Evolutionary conservation across 2,329 filamentous ascomycete genomes (phyloP), one percentile per base, ranked within the genome.

Genomic region (Talaromyces sp.): DNA sequence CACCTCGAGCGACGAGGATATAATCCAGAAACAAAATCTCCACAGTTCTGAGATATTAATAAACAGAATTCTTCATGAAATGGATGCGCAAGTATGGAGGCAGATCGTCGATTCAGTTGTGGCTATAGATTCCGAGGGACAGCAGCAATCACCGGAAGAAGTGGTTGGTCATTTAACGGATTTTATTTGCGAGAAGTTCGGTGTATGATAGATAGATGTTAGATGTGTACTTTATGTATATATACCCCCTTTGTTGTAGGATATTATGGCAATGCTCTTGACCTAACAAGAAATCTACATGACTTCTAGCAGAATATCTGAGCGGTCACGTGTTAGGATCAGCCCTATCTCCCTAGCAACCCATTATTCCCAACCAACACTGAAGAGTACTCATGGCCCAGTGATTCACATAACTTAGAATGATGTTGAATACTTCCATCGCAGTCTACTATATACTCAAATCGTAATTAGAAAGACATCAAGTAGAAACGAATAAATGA

Each of bases 61-160:
- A 28, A 76, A 73, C 21, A 72, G 70, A 45, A 77, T 75, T 17
- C 62, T 84, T 17, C 80, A 83, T 56, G 78, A 83, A 52, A 75
- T 84, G 19, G 62, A 66, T 11, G 53, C 63, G 28, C 43, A 59
- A 13, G 64, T 67, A 13, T 74, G 71, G 71, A 51, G 50, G 37
- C 9, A 19, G 25, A 52, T 57, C 13, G 13, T 58, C 3, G 33
- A 40, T 13, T 43, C 51, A 6, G 5, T 61, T 19, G 19, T 54
- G 17, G 33, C 43, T n/a, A 36, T 45, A 13, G 51, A 55, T 19
- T 37, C 31, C 22, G 56, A 53, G 13, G 33, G 35, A 1, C 45
- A 51, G 31, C 37, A 37, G 13, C 28, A 52, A 17, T 19, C 50
- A 15, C 53, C 53, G 9, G 45, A 61, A 19, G 52, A 48, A 17